phyloP scores from a whole-genome alignment of 1,284 basidiomycete genomes.

The Ceratobasidium sp. region DNA sequence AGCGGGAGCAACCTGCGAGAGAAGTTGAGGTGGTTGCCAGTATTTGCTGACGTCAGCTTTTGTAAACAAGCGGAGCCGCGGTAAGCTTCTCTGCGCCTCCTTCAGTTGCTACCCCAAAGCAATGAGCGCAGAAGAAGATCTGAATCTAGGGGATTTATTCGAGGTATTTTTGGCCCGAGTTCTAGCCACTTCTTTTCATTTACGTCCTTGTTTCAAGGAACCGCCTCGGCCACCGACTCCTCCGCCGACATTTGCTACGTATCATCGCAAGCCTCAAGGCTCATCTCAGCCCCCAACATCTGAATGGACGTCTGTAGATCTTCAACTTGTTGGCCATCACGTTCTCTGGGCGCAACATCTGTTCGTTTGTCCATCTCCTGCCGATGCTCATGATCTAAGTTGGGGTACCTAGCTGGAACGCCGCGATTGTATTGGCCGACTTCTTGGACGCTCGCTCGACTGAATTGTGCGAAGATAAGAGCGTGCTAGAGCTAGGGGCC shows the following conservation, averaged over 20 bases:
- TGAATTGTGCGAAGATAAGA: conserved; percentile 56
- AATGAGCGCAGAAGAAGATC: conserved; percentile 14
- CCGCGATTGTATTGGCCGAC: conserved; percentile 76
- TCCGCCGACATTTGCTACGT: conserved; percentile 55
- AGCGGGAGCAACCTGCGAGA: background rate
- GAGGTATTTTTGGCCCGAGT: conserved; percentile 12
- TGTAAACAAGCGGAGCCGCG: no score
- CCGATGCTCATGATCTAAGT: background rate
- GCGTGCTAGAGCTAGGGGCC: conserved; percentile 90
- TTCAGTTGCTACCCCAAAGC: no score
- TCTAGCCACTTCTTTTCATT: background rate
- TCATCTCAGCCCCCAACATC: conserved; percentile 47
- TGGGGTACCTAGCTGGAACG: conserved; percentile 78
- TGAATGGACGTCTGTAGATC: conserved; percentile 60
- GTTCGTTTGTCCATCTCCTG: conserved; percentile 60
- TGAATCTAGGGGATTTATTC: conserved; percentile 21
- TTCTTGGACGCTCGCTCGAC: conserved; percentile 70
- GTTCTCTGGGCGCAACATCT: conserved; percentile 93
- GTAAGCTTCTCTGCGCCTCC: conserved; percentile 25
- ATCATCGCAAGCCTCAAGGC: conserved; percentile 48
- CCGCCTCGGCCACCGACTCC: conserved; percentile 53
- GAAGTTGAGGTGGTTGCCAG: background rate
- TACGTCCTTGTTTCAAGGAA: conserved; percentile 49
- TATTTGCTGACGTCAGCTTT: no score
- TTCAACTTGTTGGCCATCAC: conserved; percentile 86